Evolutionary conservation across 805 yeast species (phyloP), one percentile per base, ranked within the genome.

Genomic region (Yarrowia hollandica): DNA sequence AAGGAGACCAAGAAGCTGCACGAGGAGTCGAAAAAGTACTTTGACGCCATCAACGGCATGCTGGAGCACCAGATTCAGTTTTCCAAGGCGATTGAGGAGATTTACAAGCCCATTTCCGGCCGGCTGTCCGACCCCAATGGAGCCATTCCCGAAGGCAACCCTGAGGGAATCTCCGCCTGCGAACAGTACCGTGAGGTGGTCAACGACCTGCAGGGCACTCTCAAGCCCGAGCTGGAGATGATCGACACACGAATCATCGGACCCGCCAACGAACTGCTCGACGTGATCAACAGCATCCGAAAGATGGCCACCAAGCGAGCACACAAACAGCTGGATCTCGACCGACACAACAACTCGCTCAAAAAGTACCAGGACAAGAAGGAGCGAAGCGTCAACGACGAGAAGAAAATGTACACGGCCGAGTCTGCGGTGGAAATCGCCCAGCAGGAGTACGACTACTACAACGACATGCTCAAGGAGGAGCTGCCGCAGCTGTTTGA

Each of bases 291-390:
- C 64, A 72, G 84, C 18, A 89, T 92, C 67, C 81, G 97, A 67
- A 94, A 91, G 74, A 90, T 94, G 96, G 86, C 97, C 26, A 82
- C 89, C 50, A 94, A 94, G 77, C 86, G 99, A 76, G 90, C 88
- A 64, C 99, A 94, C 73, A 94, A 94, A 75, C 96, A 88, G 74
- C 76, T 94, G 65, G 99, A 94, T 74, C 79, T 92, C 66, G 99
- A 94, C 72, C 84, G 98, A 65, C 91, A 82, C 71, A 81, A 82
- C 66, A 79, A 85, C 68, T 75, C 84, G 8, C 77, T 84, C 67
- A 81, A 80, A 70, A 91, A 88, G 74, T 79, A 81, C 63, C 94
- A 88, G 69, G 84, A 79, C 46, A 92, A 90, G 77, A 85, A 87
- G 69, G 96, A 92, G 66, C 82, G 84, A 63, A 83, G 86, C 3